phyloP scores from a whole-genome alignment of 192 early-diverging fungal species.

The Mortierella antarctica region DNA sequence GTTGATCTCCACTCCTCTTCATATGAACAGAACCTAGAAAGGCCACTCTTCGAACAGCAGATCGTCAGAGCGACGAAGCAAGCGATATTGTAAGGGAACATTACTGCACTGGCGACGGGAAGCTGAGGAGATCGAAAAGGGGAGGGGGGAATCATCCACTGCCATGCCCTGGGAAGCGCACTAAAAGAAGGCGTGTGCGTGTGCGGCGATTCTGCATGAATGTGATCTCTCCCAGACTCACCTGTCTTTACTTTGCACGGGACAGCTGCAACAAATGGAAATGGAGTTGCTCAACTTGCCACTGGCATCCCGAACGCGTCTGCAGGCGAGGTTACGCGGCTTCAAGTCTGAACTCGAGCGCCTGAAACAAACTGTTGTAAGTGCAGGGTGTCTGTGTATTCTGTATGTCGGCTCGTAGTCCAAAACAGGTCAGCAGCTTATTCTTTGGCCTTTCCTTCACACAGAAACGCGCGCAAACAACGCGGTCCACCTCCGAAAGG shows the following conservation, averaged over 20 bases:
- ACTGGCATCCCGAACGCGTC: constrained; percentile 66
- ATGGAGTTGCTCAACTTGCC: constrained; percentile 87
- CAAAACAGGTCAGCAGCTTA: background rate
- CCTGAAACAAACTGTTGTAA: constrained; percentile 81
- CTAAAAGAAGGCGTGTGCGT: background rate
- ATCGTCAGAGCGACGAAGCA: constrained; percentile 89
- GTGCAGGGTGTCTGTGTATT: background rate
- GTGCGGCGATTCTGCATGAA: too few species aligned
- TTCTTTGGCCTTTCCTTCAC: background rate
- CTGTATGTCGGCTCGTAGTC: background rate
- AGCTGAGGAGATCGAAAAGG: background rate
- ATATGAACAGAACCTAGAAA: constrained; percentile 73
- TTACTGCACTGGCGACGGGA: background rate
- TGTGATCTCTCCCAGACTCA: background rate
- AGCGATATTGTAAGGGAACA: constrained; percentile 81
- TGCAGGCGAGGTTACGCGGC: constrained; percentile 73
- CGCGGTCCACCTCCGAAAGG: constrained; percentile 60
- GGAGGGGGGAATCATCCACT: background rate
- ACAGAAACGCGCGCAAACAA: constrained; percentile 60
- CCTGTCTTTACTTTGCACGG: background rate
- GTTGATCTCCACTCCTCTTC: background rate
- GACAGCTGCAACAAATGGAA: constrained; percentile 90
- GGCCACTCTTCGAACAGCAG: constrained; percentile 76
- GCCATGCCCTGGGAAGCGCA: background rate
- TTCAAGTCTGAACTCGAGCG: constrained; percentile 87